These are phyloP conservation scores for Capsicum chinense DNA, from an alignment of 257 asterid genomes.

Conservation along the genomic window DNA sequence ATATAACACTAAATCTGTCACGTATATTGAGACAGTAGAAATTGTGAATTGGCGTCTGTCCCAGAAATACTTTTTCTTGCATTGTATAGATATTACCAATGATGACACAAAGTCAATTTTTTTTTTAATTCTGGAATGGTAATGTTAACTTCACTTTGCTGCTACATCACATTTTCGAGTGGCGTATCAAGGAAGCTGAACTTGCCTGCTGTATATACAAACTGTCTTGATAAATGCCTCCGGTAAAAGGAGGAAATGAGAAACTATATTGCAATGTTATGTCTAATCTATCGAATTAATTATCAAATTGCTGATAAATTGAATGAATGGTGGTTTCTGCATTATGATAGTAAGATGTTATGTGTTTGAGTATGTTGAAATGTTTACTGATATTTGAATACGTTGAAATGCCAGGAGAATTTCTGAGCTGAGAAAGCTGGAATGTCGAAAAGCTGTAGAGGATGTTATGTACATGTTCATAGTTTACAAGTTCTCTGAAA, in stretches of 20 bases:
- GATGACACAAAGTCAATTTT: too few species aligned
- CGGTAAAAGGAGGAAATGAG: background rate
- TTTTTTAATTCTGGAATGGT: too few species aligned
- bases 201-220: background rate
- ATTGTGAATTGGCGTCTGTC: background rate
- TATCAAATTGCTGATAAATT: background rate
- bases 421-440: slow-evolving; percentile 54
- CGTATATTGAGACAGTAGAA: background rate
- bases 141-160: too few species aligned
- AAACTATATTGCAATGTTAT: background rate
- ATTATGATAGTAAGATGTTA: background rate
- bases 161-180: background rate
- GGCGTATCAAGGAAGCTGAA: background rate
- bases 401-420: slow-evolving; percentile 74
- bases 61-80: background rate
- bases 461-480: slow-evolving; percentile 70
- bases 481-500: slow-evolving; percentile 57
- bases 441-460: slow-evolving; percentile 67
- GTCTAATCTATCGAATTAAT: background rate
- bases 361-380: background rate
- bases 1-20: background rate
- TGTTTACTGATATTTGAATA: slow-evolving; percentile 14
- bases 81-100: too few species aligned
- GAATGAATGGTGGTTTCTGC: background rate
- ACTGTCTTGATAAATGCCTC: background rate